Evolutionary conservation across 2,329 filamentous ascomycete species (phyloP).

Genomic region (Trichothecium roseum): DNA sequence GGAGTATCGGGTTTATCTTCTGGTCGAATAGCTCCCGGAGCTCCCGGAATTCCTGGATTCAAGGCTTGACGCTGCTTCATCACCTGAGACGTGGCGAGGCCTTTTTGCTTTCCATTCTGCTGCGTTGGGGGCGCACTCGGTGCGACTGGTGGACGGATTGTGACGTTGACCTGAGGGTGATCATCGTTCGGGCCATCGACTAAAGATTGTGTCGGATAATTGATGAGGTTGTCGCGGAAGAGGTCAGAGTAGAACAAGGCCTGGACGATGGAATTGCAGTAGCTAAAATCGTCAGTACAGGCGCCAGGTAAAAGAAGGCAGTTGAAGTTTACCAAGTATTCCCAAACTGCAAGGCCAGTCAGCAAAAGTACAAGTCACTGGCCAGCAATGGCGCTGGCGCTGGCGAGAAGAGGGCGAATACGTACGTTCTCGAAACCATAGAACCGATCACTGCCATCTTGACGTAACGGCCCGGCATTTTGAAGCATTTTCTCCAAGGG

Average conservation of each 20-base stretch:
- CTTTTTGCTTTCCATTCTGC: constrained; percentile 34
- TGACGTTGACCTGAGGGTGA: constrained; percentile 45
- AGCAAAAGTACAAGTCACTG: constrained; percentile 15
- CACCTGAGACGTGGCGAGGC: constrained; percentile 43
- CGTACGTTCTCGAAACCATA: constrained; percentile 96
- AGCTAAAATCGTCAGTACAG: constrained; percentile 44
- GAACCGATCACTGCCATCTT: constrained; percentile 93
- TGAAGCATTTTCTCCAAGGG: constrained; percentile 66
- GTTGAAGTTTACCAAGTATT: constrained; percentile 72
- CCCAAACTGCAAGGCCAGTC: constrained; percentile 59
- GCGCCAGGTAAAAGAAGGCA: constrained; percentile 5
- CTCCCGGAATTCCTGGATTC: constrained; percentile 41
- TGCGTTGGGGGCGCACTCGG: constrained; percentile 26
- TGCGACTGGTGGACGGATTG: constrained; percentile 45
- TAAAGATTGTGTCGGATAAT: constrained; percentile 68
- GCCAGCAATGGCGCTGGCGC: constrained; percentile 2
- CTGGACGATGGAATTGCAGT: constrained; percentile 97
- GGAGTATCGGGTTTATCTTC: constrained; percentile 93
- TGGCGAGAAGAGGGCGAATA: constrained; percentile 12
- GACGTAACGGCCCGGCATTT: constrained; percentile 68
- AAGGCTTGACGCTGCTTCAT: constrained; percentile 45
- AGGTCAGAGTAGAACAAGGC: constrained; percentile 91
- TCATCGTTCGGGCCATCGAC: constrained; percentile 57
- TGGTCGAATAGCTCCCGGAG: constrained; percentile 46
- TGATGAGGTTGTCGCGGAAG: constrained; percentile 89